phyloP scores from a whole-genome alignment of 164 flowering plant genomes.

The Aristolochia contorta region DNA sequence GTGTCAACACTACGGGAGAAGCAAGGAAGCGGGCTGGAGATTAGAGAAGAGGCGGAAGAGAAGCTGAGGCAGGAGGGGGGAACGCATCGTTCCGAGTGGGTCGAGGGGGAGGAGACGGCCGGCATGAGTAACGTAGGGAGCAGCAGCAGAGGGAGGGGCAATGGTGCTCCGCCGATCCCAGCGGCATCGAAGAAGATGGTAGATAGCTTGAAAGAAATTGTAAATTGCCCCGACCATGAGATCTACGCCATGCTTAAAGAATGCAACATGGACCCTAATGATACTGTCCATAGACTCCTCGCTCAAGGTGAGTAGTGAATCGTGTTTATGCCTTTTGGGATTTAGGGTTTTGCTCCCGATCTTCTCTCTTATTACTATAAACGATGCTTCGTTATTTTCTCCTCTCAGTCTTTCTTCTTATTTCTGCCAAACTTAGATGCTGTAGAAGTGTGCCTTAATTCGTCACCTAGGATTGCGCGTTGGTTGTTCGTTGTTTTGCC shows the following conservation, averaged over 20 bases:
- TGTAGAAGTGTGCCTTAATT: neutral
- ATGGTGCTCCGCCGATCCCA: slow-evolving; percentile 40
- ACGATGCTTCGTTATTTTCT: neutral
- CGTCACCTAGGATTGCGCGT: neutral
- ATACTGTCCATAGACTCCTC: slow-evolving; percentile 72
- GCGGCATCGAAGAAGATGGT: slow-evolving; percentile 65
- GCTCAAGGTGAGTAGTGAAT: slow-evolving; percentile 51
- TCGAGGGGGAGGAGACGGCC: slow-evolving; percentile 11
- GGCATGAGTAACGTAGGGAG: slow-evolving; percentile 26
- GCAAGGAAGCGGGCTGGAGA: neutral
- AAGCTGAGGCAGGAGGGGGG: neutral
- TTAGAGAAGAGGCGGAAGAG: too few relatives aligned
- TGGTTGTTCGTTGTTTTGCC: neutral
- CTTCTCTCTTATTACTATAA: neutral
- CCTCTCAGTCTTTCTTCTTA: neutral
- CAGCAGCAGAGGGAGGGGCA: slow-evolving; percentile 17
- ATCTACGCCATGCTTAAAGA: slow-evolving; percentile 39
- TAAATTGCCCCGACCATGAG: slow-evolving; percentile 31
- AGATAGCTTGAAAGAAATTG: slow-evolving; percentile 91
- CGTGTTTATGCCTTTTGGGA: neutral
- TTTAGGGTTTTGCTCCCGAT: neutral
- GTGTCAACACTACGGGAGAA: neutral
- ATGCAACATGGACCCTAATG: slow-evolving; percentile 97
- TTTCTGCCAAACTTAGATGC: neutral
- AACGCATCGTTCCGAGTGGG: slow-evolving; percentile 5